Evolutionary conservation across 2,329 filamentous ascomycete genomes (phyloP).

Genomic region (Escovopsis sp.): DNA sequence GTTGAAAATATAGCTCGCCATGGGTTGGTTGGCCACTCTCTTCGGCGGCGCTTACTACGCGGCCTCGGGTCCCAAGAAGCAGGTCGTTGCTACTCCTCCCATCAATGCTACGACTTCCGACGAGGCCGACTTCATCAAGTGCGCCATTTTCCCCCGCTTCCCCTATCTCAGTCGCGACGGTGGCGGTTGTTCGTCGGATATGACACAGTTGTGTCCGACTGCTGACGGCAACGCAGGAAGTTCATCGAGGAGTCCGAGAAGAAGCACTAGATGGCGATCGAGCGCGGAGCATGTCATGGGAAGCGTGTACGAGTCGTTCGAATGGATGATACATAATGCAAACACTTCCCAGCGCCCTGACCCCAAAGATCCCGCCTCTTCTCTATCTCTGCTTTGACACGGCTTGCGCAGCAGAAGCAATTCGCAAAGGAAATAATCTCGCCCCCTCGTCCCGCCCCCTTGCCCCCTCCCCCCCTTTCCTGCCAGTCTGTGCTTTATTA

Average conservation of each 20-base stretch:
- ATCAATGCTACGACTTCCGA: constrained; percentile 47
- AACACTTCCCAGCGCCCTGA: constrained; percentile 1
- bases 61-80: constrained; percentile 27
- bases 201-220: constrained; percentile 1
- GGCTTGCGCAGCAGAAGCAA: too few relatives aligned
- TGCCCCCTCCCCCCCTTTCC: too few relatives aligned
- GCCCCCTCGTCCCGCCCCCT: too few relatives aligned
- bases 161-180: too few relatives aligned
- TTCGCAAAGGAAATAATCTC: too few relatives aligned
- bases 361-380: too few relatives aligned
- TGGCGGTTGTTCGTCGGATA: too few relatives aligned
- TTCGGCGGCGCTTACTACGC: constrained; percentile 33
- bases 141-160: constrained; percentile 21
- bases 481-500: too few relatives aligned
- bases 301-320: constrained; percentile 16
- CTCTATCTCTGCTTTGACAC: too few relatives aligned
- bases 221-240: constrained; percentile 19
- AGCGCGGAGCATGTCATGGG: constrained; percentile 6
- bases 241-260: constrained; percentile 26
- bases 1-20: constrained; percentile 44
- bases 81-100: constrained; percentile 32
- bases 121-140: constrained; percentile 52
- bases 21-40: constrained; percentile 36
- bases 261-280: constrained; percentile 19
- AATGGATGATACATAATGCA: constrained; percentile 13